Evolutionary conservation across 768 basidiomycete species (phyloP).

Genomic region (Rhodotorula babjevae): DNA sequence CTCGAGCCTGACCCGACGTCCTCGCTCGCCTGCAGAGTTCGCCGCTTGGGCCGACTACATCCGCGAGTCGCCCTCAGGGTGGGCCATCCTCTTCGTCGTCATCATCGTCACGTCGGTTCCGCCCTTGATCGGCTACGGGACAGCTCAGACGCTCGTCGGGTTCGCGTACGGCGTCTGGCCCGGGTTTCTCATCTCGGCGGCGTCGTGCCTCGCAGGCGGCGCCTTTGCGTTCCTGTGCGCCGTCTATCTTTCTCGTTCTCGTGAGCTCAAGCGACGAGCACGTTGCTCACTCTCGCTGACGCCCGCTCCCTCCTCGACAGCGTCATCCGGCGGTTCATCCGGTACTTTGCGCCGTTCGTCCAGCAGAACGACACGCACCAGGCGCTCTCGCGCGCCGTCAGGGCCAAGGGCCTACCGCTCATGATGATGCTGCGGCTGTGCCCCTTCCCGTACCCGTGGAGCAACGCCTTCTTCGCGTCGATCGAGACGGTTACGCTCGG

Average conservation of each 20-base stretch:
- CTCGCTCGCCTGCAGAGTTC: constrained; percentile 1
- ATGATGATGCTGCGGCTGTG: constrained; percentile 72
- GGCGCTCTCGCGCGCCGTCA: constrained; percentile 29
- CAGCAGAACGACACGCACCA: constrained; percentile 14
- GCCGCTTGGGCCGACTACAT: constrained; percentile 22
- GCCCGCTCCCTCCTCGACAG: constrained; percentile 42
- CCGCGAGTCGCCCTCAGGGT: constrained; percentile 13
- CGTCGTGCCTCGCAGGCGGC: constrained; percentile 62
- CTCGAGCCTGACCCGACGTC: too few relatives aligned
- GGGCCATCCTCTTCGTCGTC: constrained; percentile 12
- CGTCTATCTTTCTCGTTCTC: constrained; percentile 40
- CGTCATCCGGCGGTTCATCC: constrained; percentile 5
- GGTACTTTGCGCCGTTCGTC: constrained; percentile 24
- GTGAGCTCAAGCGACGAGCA: too few relatives aligned
- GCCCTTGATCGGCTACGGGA: constrained; percentile 65
- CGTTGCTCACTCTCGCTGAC: too few relatives aligned
- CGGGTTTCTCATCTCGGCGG: constrained; percentile 64
- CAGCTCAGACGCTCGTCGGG: constrained; percentile 62
- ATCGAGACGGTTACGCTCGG: constrained; percentile 67
- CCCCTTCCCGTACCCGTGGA: constrained; percentile 81
- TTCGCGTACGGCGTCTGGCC: constrained; percentile 72
- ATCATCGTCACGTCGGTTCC: constrained; percentile 49
- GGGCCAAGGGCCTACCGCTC: constrained; percentile 69
- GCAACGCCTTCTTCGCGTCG: constrained; percentile 64
- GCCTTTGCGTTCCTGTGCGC: constrained; percentile 56